phyloP scores from a whole-genome alignment of 2,329 filamentous ascomycete genomes.

The Penicillium sp. region DNA sequence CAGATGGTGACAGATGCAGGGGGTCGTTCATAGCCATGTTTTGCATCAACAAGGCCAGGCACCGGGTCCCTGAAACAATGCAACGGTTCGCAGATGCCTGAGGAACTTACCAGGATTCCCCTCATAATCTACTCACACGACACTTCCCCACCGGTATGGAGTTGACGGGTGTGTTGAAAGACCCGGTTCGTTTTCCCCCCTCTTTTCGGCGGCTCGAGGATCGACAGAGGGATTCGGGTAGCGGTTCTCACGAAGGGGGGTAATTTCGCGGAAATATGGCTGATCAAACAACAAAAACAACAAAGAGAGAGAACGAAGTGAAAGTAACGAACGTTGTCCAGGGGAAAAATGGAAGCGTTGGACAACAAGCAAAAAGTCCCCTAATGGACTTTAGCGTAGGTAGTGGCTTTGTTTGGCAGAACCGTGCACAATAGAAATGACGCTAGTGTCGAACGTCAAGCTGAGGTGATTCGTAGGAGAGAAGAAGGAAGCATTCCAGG shows the following conservation, averaged over 20 bases:
- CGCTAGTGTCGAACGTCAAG: neutral
- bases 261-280: neutral
- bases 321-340: neutral
- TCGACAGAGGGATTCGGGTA: slow-evolving; percentile 5
- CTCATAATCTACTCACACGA: slow-evolving; percentile 18
- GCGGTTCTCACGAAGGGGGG: neutral
- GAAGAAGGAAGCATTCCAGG: neutral
- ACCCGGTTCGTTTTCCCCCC: slow-evolving; percentile 8
- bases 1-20: slow-evolving; percentile 22
- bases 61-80: slow-evolving; percentile 14
- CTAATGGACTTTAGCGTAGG: slow-evolving; percentile 10
- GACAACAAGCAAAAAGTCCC: slow-evolving; percentile 7
- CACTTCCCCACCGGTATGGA: neutral
- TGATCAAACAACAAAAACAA: neutral
- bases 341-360: neutral
- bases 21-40: slow-evolving; percentile 16
- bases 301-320: neutral
- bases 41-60: slow-evolving; percentile 16
- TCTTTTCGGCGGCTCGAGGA: slow-evolving; percentile 18
- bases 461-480: neutral
- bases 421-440: neutral
- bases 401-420: slow-evolving; percentile 10
- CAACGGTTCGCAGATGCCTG: slow-evolving; percentile 1
- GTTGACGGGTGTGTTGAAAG: slow-evolving; percentile 1
- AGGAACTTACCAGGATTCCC: slow-evolving; percentile 15